Evolutionary conservation across 2,329 filamentous ascomycete species (phyloP), one percentile per base, ranked within the genome.

Genomic region (Annulohypoxylon truncatum): DNA sequence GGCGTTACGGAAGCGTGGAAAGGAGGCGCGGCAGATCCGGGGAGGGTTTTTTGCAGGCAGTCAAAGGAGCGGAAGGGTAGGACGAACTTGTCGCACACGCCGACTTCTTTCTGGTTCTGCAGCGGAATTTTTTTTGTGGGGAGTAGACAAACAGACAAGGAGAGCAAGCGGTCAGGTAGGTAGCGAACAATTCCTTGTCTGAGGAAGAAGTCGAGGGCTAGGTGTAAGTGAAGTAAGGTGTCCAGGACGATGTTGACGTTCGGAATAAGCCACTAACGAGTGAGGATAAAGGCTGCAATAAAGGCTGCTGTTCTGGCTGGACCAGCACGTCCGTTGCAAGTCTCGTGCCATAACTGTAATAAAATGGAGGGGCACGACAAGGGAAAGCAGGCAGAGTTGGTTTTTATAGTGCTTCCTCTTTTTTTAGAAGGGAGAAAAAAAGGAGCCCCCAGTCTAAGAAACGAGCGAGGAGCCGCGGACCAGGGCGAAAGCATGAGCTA

Each of bases 261-360:
- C 64, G 54, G 44, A 60, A 59, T 67, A 61, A 62, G 13, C 64
- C 64, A 67, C 60, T 64, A 61, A 59, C 62, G 58, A 68, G 38
- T 53, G 56, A 58, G 47, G 18, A 28, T 48, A 20, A 56, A 58
- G 18, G 35, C 51, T 62, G 62, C 55, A n/a, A 28, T 48, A 24
- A 56, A 58, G 12, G 35, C 40, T 62, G 62, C 60, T 62, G 57
- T 55, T 71, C 68, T 71, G 68, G 66, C 66, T 69, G 51, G 64
- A 71, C 67, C 69, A 69, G 69, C 58, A 66, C 67, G 60, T 61
- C 55, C 56, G 60, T 64, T 71, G 64, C 38, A 66, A 69, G 64
- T 71, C 69, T 71, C 67, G 66, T 69, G 69, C 69, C 69, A 71
- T 71, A 66, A 61, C 61, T 64, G 40, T 57, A 66, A 67, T 60